Evolutionary conservation across 352 stramenopile species (phyloP).

Genomic region (Aphanomyces astaci): DNA sequence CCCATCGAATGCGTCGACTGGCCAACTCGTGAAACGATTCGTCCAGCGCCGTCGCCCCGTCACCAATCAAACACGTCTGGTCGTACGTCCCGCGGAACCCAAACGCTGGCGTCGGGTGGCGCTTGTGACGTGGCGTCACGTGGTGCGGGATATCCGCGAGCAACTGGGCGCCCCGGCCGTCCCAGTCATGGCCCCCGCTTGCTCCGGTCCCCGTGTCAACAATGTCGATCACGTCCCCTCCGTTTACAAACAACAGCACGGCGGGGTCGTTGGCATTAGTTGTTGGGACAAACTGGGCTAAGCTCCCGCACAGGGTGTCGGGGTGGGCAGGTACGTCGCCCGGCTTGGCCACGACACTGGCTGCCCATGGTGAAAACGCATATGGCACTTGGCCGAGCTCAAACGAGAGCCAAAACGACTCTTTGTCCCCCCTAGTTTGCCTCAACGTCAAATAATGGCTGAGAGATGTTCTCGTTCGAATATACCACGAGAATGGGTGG

Average conservation of each 20-base stretch:
- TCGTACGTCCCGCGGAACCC: not conserved
- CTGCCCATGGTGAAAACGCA: conserved; percentile 43
- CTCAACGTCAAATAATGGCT: too few species aligned
- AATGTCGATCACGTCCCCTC: conserved; percentile 9
- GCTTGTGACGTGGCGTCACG: conserved; percentile 9
- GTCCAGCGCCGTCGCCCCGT: not conserved
- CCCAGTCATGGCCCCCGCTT: too few species aligned
- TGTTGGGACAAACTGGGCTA: conserved; percentile 15
- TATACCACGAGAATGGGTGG: conserved; percentile 5
- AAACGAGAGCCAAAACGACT: conserved; percentile 42
- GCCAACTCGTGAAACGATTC: not conserved
- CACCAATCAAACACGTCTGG: conserved; percentile 8
- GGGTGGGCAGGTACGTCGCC: conserved; percentile 27
- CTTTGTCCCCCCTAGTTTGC: conserved; percentile 52
- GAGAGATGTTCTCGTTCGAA: too few species aligned
- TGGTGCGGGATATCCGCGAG: not conserved
- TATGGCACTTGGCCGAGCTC: conserved; percentile 39
- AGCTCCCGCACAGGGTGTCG: conserved; percentile 26
- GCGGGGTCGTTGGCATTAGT: not conserved
- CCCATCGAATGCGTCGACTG: not conserved
- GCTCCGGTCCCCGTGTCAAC: not conserved
- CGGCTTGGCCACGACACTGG: conserved; percentile 31
- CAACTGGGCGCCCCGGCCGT: too few species aligned
- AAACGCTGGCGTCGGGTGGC: not conserved
- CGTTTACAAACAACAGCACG: conserved; percentile 21